Evolutionary conservation across 2,329 filamentous ascomycete species (phyloP), one percentile per base, ranked within the genome.

Genomic region (Pleoardoris graminearum): DNA sequence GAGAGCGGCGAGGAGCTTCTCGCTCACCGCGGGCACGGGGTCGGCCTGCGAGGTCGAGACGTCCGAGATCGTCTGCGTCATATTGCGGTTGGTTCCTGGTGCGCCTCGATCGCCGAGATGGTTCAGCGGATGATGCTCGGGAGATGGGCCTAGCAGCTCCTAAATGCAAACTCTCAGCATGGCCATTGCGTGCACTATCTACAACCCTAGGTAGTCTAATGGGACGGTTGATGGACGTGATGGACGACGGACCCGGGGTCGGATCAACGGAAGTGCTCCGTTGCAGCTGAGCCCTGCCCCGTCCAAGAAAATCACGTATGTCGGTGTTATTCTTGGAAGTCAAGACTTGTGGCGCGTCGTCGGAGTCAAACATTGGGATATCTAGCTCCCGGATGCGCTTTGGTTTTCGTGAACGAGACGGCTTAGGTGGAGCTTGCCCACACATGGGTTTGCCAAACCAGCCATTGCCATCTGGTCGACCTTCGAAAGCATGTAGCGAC

Each of bases 281-380:
- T 21, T 46, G 37, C 16, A 30, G 46, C 11, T 50, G 41, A 16
- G 22, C 10, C 38, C 23, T 39, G 4, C 33, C 17, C 3, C 47
- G 27, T 1, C 45, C 32, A 14, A 71, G 65, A 50, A 66, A 70
- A 19, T 58, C 38, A 7, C 67, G 61, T 12, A 69, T 70, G 47
- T 69, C 67, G 7, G 54, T 54, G 11, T 66, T 61, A 17, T 65
- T 58, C 1, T 57, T 44, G 5, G 56, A 55, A 1, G 17, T 16
- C 0, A 58, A 22, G 32, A 7, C 17, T 29, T 5, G 32, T 35
- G 1, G 43, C 7, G 41, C 22, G 10, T 10, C 42, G 4, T 47
- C 48, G 1, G 32, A 17, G 4, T 35, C 7, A 17, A 50, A 57
- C 4, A 45, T 29, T 3, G 51, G 27, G 0, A 27, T 11, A 21